phyloP scores from a whole-genome alignment of 768 basidiomycete species.

The Leccinum pellstonianum region DNA sequence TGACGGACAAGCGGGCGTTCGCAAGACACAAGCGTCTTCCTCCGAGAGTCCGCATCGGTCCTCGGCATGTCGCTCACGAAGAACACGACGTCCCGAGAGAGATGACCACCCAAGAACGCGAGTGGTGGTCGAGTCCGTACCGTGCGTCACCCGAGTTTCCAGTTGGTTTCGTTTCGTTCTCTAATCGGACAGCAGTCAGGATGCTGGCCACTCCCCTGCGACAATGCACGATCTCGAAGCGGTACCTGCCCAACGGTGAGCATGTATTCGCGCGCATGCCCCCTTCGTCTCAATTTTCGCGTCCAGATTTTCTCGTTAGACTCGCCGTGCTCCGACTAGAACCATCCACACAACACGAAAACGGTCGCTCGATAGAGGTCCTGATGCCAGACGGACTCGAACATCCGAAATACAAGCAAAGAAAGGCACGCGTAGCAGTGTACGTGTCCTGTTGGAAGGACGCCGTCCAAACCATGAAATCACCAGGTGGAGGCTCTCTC shows the following conservation, averaged over 20 bases:
- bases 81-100: constrained; percentile 44
- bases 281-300: constrained; percentile 1
- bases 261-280: background rate
- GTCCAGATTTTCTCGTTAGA: constrained; percentile 65
- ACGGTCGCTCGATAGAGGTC: constrained; percentile 28
- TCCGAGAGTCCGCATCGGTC: constrained; percentile 41
- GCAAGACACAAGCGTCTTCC: constrained; percentile 56
- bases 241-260: constrained; percentile 59
- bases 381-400: constrained; percentile 63
- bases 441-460: constrained; percentile 65
- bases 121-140: constrained; percentile 77
- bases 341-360: constrained; percentile 29
- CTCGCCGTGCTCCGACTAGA: constrained; percentile 46
- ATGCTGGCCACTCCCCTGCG: constrained; percentile 71
- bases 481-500: constrained; percentile 34
- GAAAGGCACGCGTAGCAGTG: constrained; percentile 42
- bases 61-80: constrained; percentile 21
- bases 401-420: constrained; percentile 57
- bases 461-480: constrained; percentile 39
- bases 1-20: constrained; percentile 51
- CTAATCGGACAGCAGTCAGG: constrained; percentile 46
- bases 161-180: background rate
- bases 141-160: constrained; percentile 40
- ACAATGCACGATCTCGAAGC: constrained; percentile 47
- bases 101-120: constrained; percentile 63